Percentiles rank a stretch among this genome's conserved stretches.
These are phyloP conservation scores for Primulina tabacum DNA, from an alignment of 257 asterid species.

Conservation along the genomic window DNA sequence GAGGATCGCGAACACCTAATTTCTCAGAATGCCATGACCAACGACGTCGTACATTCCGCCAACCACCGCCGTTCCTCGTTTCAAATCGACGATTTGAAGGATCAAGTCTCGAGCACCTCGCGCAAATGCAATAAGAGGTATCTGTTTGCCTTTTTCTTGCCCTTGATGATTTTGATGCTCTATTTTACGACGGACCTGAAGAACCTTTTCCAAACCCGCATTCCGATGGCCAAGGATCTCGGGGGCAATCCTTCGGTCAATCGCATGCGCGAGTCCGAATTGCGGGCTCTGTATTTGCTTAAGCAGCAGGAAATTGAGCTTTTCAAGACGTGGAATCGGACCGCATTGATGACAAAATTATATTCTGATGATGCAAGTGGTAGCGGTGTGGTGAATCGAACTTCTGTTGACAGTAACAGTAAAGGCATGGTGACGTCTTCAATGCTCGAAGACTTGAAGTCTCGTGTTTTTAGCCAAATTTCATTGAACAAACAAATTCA, in stretches of 20 bases:
- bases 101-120: slow-evolving; percentile 29
- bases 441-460: slow-evolving; percentile 45
- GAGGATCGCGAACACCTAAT: slow-evolving; percentile 72
- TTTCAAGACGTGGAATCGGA: slow-evolving; percentile 58
- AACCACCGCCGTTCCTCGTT: slow-evolving; percentile 37
- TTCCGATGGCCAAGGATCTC: slow-evolving; percentile 32
- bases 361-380: neutral
- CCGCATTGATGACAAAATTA: slow-evolving; percentile 33
- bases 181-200: slow-evolving; percentile 58
- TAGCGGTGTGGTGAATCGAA: slow-evolving; percentile 23
- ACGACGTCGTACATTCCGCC: slow-evolving; percentile 42
- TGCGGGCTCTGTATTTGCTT: slow-evolving; percentile 68
- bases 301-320: slow-evolving; percentile 78
- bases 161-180: slow-evolving; percentile 51
- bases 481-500: slow-evolving; percentile 73
- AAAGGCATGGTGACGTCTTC: slow-evolving; percentile 22
- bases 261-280: slow-evolving; percentile 85
- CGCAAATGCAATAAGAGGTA: slow-evolving; percentile 56
- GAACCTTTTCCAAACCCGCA: slow-evolving; percentile 45
- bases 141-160: slow-evolving; percentile 49
- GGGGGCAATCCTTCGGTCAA: slow-evolving; percentile 32
- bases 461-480: slow-evolving; percentile 58
- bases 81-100: slow-evolving; percentile 38
- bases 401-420: slow-evolving; percentile 21
- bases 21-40: slow-evolving; percentile 46